These are phyloP conservation scores for Malus hybrid DNA, from an alignment of 331 rosid species.

Conservation along the genomic window DNA sequence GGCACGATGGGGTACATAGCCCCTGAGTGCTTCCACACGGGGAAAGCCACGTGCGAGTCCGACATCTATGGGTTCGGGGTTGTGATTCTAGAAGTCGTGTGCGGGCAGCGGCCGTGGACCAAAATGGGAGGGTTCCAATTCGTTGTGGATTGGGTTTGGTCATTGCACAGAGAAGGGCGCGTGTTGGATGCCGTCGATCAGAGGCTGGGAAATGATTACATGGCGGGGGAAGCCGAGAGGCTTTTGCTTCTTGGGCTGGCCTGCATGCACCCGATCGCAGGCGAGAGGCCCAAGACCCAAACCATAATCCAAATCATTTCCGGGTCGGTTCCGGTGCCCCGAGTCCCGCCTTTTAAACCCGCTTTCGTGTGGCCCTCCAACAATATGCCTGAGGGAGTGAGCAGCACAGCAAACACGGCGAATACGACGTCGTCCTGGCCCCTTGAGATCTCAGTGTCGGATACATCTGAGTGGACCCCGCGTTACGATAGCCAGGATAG, in stretches of 20 bases:
- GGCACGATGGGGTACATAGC: slow-evolving; percentile 81
- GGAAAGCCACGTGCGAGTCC: slow-evolving; percentile 57
- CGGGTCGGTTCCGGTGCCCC: slow-evolving; percentile 46
- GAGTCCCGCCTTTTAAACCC: slow-evolving; percentile 62
- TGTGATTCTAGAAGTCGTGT: slow-evolving; percentile 51
- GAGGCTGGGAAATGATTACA: slow-evolving; percentile 36
- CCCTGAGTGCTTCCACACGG: slow-evolving; percentile 79
- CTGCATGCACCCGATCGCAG: slow-evolving; percentile 57
- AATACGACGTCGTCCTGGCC: slow-evolving; percentile 3
- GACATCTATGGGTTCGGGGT: slow-evolving; percentile 66
- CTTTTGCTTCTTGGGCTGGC: slow-evolving; percentile 52
- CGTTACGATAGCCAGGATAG: background rate
- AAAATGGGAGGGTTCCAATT: slow-evolving; percentile 33
- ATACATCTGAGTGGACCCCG: background rate
- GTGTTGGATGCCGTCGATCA: slow-evolving; percentile 45
- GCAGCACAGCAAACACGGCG: background rate
- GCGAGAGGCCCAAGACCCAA: slow-evolving; percentile 60
- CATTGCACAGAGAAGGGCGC: slow-evolving; percentile 46
- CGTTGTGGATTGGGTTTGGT: slow-evolving; percentile 77
- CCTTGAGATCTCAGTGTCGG: background rate
- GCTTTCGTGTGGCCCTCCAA: slow-evolving; percentile 57
- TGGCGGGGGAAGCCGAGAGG: slow-evolving; percentile 52
- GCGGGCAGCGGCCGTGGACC: slow-evolving; percentile 64
- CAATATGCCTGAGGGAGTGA: slow-evolving; percentile 22
- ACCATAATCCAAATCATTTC: slow-evolving; percentile 52